Percentiles rank a stretch among this genome's conserved stretches.
These are phyloP conservation scores for Malus asiatica DNA, from an alignment of 306 rosid genomes.

Conservation along the genomic window DNA sequence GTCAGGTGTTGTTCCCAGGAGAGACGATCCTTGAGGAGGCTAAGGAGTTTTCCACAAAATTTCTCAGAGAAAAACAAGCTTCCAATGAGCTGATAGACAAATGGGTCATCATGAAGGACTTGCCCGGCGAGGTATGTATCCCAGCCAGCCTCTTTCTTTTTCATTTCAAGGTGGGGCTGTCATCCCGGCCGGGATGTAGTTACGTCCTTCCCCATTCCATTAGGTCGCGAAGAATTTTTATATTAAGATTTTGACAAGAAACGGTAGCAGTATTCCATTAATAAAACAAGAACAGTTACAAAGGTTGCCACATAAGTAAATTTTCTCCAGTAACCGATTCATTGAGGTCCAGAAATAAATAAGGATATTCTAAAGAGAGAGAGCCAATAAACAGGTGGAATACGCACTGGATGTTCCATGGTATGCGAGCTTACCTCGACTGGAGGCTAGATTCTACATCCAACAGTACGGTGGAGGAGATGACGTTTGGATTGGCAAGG, in stretches of 20 bases:
- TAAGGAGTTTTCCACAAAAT: conserved; percentile 44
- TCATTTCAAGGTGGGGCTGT: too few relatives aligned
- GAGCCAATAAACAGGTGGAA: conserved; percentile 35
- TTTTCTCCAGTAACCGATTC: too few relatives aligned
- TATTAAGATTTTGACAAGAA: too few relatives aligned
- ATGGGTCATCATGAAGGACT: conserved; percentile 77
- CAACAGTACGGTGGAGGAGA: conserved; percentile 75
- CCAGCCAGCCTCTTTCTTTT: not conserved
- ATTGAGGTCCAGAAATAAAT: not conserved
- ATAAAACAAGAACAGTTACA: too few relatives aligned
- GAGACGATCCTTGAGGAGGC: conserved; percentile 70
- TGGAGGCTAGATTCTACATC: conserved; percentile 70
- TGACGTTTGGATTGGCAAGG: conserved; percentile 91
- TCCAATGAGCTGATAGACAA: conserved; percentile 62
- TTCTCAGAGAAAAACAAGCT: conserved; percentile 50
- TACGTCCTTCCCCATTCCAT: too few relatives aligned
- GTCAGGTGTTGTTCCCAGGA: conserved; percentile 54
- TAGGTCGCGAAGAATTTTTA: too few relatives aligned
- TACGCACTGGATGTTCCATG: conserved; percentile 75
- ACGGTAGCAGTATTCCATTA: too few relatives aligned
- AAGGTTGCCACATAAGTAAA: too few relatives aligned
- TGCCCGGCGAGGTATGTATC: conserved; percentile 62
- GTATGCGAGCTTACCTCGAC: conserved; percentile 65
- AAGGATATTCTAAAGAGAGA: not conserved
- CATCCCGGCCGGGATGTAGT: too few relatives aligned